Evolutionary conservation across 805 yeast genomes (phyloP), one percentile per base, ranked within the genome.

Genomic region (Phaffomyces antillensis): DNA sequence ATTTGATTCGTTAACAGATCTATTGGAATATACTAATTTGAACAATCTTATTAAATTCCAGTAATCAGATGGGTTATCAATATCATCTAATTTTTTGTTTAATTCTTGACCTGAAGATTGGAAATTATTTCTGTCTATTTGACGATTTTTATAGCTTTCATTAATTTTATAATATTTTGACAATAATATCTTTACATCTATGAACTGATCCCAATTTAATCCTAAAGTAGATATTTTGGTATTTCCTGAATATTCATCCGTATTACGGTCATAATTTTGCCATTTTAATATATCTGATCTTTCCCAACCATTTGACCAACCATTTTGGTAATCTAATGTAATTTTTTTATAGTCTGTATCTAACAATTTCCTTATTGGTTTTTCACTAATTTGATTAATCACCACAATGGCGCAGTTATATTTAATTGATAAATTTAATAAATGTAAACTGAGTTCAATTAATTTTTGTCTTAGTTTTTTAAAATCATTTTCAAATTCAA

Each of bases 321-420:
- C 86, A 17, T 80, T 54, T 56, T 88, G 96, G 55, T 79, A 77
- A 45, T 82, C 84, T 41, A 73, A 64, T 35, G 59, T 71, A 52
- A 52, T 56, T n/a, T 59, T 54, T 34, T 50, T 50, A 38, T 40
- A 53, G 24, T 58, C 56, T 3, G 51, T 57, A 9, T 53, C 49
- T 10, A 59, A 25, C 8, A 59, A 48, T 18, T 41, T 45, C 35
- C 42, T 54, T 1, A 61, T 47, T 0, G 77, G 73, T 46, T 74
- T 73, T 54, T 84, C 91, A 36, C 89, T 75, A 2, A 89, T 87
- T 61, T 90, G 96, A 54, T 90, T 89, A 0, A 89, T 76, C 2
- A 84, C 73, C 0, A 87, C 78, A 0, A 90, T 62, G 0, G 95
- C 84, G 5, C 85, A 56, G 20, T 72, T 62, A 55, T 67, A 62